Evolutionary conservation across 2,329 filamentous ascomycete genomes (phyloP).

Genomic region (Furcasterigmium sp.): DNA sequence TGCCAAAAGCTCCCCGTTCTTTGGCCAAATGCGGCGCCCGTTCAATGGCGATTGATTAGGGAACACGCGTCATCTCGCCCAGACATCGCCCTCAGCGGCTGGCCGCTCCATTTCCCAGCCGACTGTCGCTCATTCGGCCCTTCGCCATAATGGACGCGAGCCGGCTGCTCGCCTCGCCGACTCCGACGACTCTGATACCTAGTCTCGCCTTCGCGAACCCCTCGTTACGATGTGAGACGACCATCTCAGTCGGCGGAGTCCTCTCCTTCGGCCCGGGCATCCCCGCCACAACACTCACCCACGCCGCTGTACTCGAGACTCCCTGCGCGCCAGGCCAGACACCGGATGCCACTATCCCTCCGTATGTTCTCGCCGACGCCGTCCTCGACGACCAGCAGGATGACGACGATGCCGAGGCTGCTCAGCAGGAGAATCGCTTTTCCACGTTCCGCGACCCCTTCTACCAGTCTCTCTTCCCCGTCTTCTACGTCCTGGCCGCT

Average conservation of each 20-base stretch:
- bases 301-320: slow-evolving; percentile 55
- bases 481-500: slow-evolving; percentile 87
- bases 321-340: slow-evolving; percentile 30
- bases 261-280: slow-evolving; percentile 46
- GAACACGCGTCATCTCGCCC: slow-evolving; percentile 12
- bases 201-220: slow-evolving; percentile 16
- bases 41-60: slow-evolving; percentile 27
- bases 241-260: slow-evolving; percentile 36
- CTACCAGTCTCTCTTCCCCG: slow-evolving; percentile 87
- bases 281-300: slow-evolving; percentile 50
- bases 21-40: slow-evolving; percentile 5
- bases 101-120: slow-evolving; percentile 15
- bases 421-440: slow-evolving; percentile 22
- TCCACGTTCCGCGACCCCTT: slow-evolving; percentile 79
- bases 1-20: not conserved
- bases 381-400: slow-evolving; percentile 33
- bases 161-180: slow-evolving; percentile 14
- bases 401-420: slow-evolving; percentile 22
- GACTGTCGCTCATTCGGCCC: slow-evolving; percentile 13
- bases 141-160: slow-evolving; percentile 21
- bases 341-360: slow-evolving; percentile 26
- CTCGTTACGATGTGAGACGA: slow-evolving; percentile 31
- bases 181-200: slow-evolving; percentile 13
- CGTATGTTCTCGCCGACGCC: slow-evolving; percentile 31
- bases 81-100: slow-evolving; percentile 16